phyloP scores from a whole-genome alignment of 2,329 filamentous ascomycete species.

The Aspergillus sclerotialis region DNA sequence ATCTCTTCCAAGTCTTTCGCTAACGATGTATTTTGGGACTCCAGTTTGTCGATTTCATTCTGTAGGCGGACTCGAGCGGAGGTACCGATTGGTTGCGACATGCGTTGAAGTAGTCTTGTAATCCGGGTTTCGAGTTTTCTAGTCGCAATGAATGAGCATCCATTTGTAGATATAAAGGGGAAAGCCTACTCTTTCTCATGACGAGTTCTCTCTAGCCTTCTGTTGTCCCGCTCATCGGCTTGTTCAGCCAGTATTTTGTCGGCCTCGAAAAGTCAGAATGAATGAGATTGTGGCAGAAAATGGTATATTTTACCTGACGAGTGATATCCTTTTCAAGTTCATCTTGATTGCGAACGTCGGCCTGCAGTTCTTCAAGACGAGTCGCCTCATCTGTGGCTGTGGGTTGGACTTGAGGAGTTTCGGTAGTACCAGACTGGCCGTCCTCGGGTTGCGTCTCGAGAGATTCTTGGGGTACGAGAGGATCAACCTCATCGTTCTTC shows the following conservation, averaged over 20 bases:
- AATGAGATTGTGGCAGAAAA: background rate
- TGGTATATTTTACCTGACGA: constrained; percentile 40
- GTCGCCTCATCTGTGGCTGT: constrained; percentile 47
- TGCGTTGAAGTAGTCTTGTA: constrained; percentile 50
- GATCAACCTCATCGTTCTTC: background rate
- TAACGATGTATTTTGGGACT: constrained; percentile 57
- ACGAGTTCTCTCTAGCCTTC: constrained; percentile 52
- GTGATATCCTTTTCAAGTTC: constrained; percentile 84
- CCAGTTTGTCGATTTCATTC: constrained; percentile 57
- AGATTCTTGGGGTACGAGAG: background rate
- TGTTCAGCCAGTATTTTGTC: constrained; percentile 55
- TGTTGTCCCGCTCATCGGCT: constrained; percentile 57
- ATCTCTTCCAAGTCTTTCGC: constrained; percentile 74
- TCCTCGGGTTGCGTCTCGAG: background rate
- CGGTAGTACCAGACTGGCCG: background rate
- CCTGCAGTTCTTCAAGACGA: constrained; percentile 56
- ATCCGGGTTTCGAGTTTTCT: constrained; percentile 61
- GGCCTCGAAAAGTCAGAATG: constrained; percentile 33
- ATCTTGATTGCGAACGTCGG: constrained; percentile 73
- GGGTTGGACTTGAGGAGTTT: constrained; percentile 2
- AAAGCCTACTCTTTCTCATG: constrained; percentile 39
- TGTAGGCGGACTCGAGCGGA: constrained; percentile 40
- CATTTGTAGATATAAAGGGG: background rate
- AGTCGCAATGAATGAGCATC: background rate
- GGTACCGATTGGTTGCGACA: constrained; percentile 49